These are phyloP conservation scores for Cardiospermum halicacabum DNA, from an alignment of 345 rosid species.

Conservation along the genomic window DNA sequence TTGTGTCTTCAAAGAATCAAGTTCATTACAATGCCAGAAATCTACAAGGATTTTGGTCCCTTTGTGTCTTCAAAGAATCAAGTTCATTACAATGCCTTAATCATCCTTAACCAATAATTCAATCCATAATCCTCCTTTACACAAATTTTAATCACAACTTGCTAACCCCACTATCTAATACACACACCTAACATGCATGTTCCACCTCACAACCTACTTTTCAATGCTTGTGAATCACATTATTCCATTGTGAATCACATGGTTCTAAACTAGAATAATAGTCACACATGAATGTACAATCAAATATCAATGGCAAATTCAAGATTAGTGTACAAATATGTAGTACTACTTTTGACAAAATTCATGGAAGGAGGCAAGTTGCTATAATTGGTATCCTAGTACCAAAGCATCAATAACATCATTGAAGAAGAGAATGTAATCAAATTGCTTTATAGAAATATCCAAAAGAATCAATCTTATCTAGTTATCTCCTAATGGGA, in stretches of 20 bases:
- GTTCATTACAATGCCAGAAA: neutral
- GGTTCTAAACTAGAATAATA: too few relatives aligned
- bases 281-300: too few relatives aligned
- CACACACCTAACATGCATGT: neutral
- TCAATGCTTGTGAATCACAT: too few relatives aligned
- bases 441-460: conserved; percentile 4
- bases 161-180: neutral
- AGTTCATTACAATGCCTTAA: neutral
- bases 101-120: neutral
- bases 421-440: conserved; percentile 7
- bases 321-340: too few relatives aligned
- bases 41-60: neutral
- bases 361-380: neutral
- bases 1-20: neutral
- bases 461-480: conserved; percentile 33
- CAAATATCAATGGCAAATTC: too few relatives aligned
- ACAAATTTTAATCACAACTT: neutral
- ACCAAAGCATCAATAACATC: neutral
- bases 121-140: neutral
- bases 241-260: too few relatives aligned
- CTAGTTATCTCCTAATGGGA: conserved; percentile 29
- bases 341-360: neutral
- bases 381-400: neutral
- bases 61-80: neutral
- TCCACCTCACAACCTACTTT: neutral